Evolutionary conservation across 2,329 filamentous ascomycete genomes (phyloP).

Genomic region (Arthrobotrys musiformis): DNA sequence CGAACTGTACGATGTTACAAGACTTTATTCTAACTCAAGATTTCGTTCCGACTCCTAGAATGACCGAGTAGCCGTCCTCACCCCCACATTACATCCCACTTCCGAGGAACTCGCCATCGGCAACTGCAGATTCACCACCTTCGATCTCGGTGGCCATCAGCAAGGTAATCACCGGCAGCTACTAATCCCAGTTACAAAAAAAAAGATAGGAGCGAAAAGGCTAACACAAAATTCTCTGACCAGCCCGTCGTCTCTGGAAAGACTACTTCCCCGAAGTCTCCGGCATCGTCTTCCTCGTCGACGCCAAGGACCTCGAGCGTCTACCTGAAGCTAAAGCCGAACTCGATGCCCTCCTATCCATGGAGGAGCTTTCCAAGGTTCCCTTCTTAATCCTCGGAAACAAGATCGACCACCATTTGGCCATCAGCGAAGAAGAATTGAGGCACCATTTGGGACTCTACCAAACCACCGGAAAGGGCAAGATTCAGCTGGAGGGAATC

Average conservation of each 20-base stretch:
- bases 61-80: constrained; percentile 88
- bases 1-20: constrained; percentile 23
- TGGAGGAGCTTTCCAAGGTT: constrained; percentile 96
- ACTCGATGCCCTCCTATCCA: constrained; percentile 91
- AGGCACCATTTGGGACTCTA: constrained; percentile 91
- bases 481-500: constrained; percentile 90
- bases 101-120: constrained; percentile 93
- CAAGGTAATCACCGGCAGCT: constrained; percentile 72
- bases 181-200: not conserved
- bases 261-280: constrained; percentile 97
- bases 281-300: constrained; percentile 96
- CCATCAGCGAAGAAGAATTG: constrained; percentile 94
- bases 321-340: constrained; percentile 95
- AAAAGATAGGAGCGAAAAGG: not conserved
- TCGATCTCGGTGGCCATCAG: constrained; percentile 91
- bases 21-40: constrained; percentile 46
- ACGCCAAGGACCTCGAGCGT: constrained; percentile 96
- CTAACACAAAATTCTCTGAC: constrained; percentile 34
- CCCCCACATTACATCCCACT: constrained; percentile 90
- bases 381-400: constrained; percentile 97
- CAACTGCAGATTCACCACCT: constrained; percentile 93
- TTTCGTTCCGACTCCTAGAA: constrained; percentile 69
- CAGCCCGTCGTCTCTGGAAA: constrained; percentile 92
- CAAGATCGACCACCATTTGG: constrained; percentile 98
- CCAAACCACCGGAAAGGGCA: constrained; percentile 96